These are phyloP conservation scores for Epichloe sibirici DNA, from an alignment of 2,329 filamentous ascomycete genomes.

Conservation along the genomic window DNA sequence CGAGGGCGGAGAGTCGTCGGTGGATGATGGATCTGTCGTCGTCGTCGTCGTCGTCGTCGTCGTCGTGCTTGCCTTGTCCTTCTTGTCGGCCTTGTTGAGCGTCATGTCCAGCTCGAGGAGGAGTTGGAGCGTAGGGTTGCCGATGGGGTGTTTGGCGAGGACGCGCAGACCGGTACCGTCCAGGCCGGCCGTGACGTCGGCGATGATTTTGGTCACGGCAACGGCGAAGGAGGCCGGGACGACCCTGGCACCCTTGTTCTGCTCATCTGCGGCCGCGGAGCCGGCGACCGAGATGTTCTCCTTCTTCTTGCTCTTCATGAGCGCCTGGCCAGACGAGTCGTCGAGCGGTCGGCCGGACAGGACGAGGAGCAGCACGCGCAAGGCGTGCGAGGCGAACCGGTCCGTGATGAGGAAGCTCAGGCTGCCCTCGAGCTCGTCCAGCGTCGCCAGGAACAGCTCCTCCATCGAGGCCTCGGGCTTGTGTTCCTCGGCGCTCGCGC, in stretches of 20 bases:
- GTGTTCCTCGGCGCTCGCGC: slow-evolving; percentile 29
- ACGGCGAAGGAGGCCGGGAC: slow-evolving; percentile 70
- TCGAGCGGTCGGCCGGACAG: slow-evolving; percentile 74
- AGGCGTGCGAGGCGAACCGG: slow-evolving; percentile 76
- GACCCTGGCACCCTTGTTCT: slow-evolving; percentile 30
- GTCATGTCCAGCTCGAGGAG: slow-evolving; percentile 77
- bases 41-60: not conserved
- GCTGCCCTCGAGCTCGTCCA: slow-evolving; percentile 80
- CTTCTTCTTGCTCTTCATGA: slow-evolving; percentile 89
- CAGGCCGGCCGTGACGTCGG: slow-evolving; percentile 60
- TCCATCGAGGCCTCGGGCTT: slow-evolving; percentile 59
- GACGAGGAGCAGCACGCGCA: slow-evolving; percentile 76
- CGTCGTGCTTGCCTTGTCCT: not conserved
- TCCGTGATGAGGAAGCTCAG: slow-evolving; percentile 78
- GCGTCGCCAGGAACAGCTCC: slow-evolving; percentile 66
- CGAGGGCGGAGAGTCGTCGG: no score
- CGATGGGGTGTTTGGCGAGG: slow-evolving; percentile 77
- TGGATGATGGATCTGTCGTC: not conserved
- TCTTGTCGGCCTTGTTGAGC: slow-evolving; percentile 39
- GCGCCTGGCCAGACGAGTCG: slow-evolving; percentile 51
- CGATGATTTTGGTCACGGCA: slow-evolving; percentile 72
- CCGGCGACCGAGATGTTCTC: slow-evolving; percentile 61
- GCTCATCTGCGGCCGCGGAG: slow-evolving; percentile 36
- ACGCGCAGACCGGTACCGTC: slow-evolving; percentile 72
- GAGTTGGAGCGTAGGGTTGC: slow-evolving; percentile 86